phyloP scores from a whole-genome alignment of 2,329 filamentous ascomycete species.

The Cordyceps fumosorosea region DNA sequence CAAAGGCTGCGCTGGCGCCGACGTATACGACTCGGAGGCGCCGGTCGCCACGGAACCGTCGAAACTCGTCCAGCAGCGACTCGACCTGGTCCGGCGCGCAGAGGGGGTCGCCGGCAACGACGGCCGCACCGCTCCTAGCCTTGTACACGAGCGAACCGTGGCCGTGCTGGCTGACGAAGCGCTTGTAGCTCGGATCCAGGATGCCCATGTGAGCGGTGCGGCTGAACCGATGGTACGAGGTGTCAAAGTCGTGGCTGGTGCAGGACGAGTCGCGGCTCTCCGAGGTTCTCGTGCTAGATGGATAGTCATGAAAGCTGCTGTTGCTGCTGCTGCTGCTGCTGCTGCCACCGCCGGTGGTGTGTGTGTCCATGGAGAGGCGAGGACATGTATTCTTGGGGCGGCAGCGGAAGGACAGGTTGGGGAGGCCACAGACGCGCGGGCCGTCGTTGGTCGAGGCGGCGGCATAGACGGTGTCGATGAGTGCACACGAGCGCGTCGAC shows the following conservation, averaged over 20 bases:
- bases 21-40: constrained; percentile 17
- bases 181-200: constrained; percentile 18
- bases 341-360: neutral
- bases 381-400: neutral
- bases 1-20: constrained; percentile 17
- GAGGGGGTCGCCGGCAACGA: constrained; percentile 19
- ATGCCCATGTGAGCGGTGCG: constrained; percentile 20
- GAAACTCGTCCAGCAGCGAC: constrained; percentile 16
- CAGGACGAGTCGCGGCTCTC: constrained; percentile 1
- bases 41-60: constrained; percentile 9
- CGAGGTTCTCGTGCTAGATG: neutral
- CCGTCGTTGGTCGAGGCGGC: neutral
- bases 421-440: neutral
- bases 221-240: constrained; percentile 16
- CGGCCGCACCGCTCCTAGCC: constrained; percentile 14
- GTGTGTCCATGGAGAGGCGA: neutral
- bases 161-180: constrained; percentile 17
- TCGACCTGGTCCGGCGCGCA: constrained; percentile 12
- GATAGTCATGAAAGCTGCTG: constrained; percentile 7
- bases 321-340: neutral
- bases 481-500: constrained; percentile 6
- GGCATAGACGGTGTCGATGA: constrained; percentile 7
- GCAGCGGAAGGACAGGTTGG: constrained; percentile 9
- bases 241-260: constrained; percentile 3
- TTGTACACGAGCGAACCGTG: constrained; percentile 18